Conservation (phyloP, 2,329 filamentous ascomycete species). For the Cercospora sesami region DNA sequence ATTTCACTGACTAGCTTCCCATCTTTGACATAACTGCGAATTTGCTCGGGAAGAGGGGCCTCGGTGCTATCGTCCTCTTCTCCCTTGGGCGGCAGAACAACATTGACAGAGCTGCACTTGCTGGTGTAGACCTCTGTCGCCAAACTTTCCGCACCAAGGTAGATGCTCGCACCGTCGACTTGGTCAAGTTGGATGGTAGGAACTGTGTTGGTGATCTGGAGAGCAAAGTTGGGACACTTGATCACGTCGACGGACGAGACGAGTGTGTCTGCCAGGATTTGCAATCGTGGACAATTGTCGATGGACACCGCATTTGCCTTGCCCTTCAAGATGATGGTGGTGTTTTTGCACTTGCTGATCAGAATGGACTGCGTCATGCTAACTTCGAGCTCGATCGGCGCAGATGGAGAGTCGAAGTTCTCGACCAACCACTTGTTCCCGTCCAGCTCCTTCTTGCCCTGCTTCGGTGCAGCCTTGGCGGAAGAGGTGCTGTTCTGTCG, state of each 20-base stretch:
- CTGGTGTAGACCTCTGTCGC: constrained; percentile 82
- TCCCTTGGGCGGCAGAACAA: constrained; percentile 71
- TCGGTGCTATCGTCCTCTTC: constrained; percentile 80
- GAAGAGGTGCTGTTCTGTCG: constrained; percentile 44
- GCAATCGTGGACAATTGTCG: constrained; percentile 83
- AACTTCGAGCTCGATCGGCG: constrained; percentile 78
- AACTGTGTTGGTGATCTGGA: constrained; percentile 76
- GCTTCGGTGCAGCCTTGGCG: constrained; percentile 23
- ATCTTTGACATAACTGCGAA: constrained; percentile 75
- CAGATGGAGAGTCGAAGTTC: constrained; percentile 77
- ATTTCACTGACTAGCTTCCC: constrained; percentile 87
- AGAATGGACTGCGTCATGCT: constrained; percentile 84
- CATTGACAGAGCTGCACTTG: constrained; percentile 83
- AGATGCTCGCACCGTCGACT: constrained; percentile 85
- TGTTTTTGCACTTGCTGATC: constrained; percentile 88
- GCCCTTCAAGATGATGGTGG: constrained; percentile 82
- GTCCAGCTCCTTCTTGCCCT: constrained; percentile 51
- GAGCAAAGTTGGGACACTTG: constrained; percentile 88
- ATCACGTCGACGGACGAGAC: constrained; percentile 92
- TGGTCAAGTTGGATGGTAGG: constrained; percentile 91
- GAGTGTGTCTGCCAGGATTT: constrained; percentile 82
- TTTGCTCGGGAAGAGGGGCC: constrained; percentile 83
- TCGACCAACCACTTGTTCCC: constrained; percentile 93
- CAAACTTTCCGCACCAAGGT: constrained; percentile 77
- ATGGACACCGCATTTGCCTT: constrained; percentile 97